A percentile compares a stretch with the other conserved stretches of the same genome.
Conservation (phyloP, 2,329 filamentous ascomycete species). For the Chrysoporthe cubensis region DNA sequence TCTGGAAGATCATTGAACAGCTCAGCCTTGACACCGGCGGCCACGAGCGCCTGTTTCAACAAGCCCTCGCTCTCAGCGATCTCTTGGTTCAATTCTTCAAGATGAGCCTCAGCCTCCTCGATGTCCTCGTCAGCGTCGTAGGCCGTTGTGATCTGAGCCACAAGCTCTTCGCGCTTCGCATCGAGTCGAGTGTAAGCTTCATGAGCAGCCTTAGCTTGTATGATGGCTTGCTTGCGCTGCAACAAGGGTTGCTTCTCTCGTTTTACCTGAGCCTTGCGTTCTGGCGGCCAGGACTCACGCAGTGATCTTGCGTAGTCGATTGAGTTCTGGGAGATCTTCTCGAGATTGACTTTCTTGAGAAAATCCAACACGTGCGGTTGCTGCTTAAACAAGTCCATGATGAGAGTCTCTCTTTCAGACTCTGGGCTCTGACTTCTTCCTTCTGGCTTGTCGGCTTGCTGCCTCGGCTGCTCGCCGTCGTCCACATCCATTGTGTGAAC, state of each 20-base stretch:
- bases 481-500: conserved; percentile 11
- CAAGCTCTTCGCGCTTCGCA: conserved; percentile 49
- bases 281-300: conserved; percentile 49
- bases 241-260: conserved; percentile 52
- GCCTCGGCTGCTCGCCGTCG: not conserved
- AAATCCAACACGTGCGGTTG: conserved; percentile 40
- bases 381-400: conserved; percentile 43
- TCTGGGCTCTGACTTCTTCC: conserved; percentile 34
- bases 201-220: conserved; percentile 46
- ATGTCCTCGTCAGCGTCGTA: conserved; percentile 57
- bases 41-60: conserved; percentile 46
- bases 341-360: conserved; percentile 45
- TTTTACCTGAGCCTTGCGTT: conserved; percentile 52
- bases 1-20: conserved; percentile 42
- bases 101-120: conserved; percentile 52
- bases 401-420: conserved; percentile 33
- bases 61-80: conserved; percentile 49
- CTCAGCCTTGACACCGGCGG: conserved; percentile 51
- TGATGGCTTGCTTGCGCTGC: conserved; percentile 50
- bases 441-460: conserved; percentile 23
- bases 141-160: conserved; percentile 51
- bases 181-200: conserved; percentile 47
- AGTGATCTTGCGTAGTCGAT: conserved; percentile 53
- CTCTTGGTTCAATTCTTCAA: conserved; percentile 52
- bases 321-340: conserved; percentile 51